Evolutionary conservation across 2,329 filamentous ascomycete species (phyloP).

Genomic region (Aspergillus eucalypticola): DNA sequence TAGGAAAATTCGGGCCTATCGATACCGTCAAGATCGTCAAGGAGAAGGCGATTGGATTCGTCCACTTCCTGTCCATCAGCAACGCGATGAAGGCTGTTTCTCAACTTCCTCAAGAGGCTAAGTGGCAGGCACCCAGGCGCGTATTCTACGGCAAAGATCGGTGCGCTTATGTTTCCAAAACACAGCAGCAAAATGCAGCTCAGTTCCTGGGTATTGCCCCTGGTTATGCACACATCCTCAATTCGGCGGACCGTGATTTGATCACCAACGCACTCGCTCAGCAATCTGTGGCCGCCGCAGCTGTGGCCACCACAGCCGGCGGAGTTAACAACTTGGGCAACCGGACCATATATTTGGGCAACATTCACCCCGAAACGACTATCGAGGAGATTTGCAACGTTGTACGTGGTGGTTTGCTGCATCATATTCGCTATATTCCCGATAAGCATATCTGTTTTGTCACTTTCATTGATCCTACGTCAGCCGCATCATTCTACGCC

Average conservation of each 20-base stretch:
- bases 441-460: slow-evolving; percentile 99
- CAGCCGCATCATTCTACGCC: slow-evolving; percentile 95
- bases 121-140: slow-evolving; percentile 92
- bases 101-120: slow-evolving; percentile 91
- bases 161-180: slow-evolving; percentile 98
- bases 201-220: slow-evolving; percentile 97
- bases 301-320: slow-evolving; percentile 92
- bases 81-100: slow-evolving; percentile 98
- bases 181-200: slow-evolving; percentile 97
- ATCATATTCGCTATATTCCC: slow-evolving; percentile 98
- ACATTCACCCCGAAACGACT: slow-evolving; percentile 98
- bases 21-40: slow-evolving; percentile 97
- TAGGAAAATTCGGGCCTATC: slow-evolving; percentile 94
- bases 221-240: slow-evolving; percentile 93
- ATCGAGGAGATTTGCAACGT: slow-evolving; percentile 99
- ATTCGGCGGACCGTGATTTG: slow-evolving; percentile 91
- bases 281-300: slow-evolving; percentile 94
- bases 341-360: slow-evolving; percentile 94
- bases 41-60: slow-evolving; percentile 96
- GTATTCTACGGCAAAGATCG: slow-evolving; percentile 99
- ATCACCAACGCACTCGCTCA: slow-evolving; percentile 96
- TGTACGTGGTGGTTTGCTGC: slow-evolving; percentile 88
- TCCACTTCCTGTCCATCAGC: slow-evolving; percentile 95
- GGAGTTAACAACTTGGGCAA: slow-evolving; percentile 98
- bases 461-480: slow-evolving; percentile 97